Evolutionary conservation across 371 early-diverging fungal genomes (phyloP), one percentile per base, ranked within the genome.

Genomic region (Apophysomyces ossiformis): DNA sequence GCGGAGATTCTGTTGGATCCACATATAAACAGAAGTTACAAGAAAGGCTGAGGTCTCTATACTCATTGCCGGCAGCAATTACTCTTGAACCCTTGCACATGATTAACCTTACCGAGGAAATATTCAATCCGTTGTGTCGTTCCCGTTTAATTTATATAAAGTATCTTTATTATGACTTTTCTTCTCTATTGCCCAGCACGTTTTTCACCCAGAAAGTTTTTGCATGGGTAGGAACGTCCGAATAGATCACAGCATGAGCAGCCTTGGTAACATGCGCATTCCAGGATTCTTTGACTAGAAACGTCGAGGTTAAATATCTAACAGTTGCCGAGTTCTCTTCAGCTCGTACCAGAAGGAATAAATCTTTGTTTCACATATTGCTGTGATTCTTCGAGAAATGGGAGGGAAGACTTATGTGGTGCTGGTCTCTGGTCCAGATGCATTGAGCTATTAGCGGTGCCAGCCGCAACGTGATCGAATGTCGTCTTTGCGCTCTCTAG

Each of bases 221-320:
- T 7, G 68, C 63, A 56, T 61, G 66, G 5, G 47, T 54, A 35
- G 74, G 67, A 46, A 76, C 41, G 67, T 81, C 67, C 7, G 75
- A 70, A 35, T 72, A 71, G 50, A 78, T 76, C 32, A 81, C 59
- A 15, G 69, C 18, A 8, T 68, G 71, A 18, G 81, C 74, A 43
- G 65, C 66, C n/a, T 64, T 39, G 13, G 69, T 60, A 7, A 81
- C 63, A 46, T 81, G 81, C 1, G 60, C 69, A 62, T 81, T 81
- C 81, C 81, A 81, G 15, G 69, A 64, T 37, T 70, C 67, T 65
- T 81, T 81, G 35, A 81, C 81, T 81, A 61, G 7, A 54, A 26
- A 26, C 1, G n/a, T 11, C 32, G 26, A 35, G 4, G 26, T 47
- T 47, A 11, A 26, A 26, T 38, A 37, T 26, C 43, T 9, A 38